Evolutionary conservation across 2,329 filamentous ascomycete genomes (phyloP), one percentile per base, ranked within the genome.

Genomic region (Diplodia intermedia): DNA sequence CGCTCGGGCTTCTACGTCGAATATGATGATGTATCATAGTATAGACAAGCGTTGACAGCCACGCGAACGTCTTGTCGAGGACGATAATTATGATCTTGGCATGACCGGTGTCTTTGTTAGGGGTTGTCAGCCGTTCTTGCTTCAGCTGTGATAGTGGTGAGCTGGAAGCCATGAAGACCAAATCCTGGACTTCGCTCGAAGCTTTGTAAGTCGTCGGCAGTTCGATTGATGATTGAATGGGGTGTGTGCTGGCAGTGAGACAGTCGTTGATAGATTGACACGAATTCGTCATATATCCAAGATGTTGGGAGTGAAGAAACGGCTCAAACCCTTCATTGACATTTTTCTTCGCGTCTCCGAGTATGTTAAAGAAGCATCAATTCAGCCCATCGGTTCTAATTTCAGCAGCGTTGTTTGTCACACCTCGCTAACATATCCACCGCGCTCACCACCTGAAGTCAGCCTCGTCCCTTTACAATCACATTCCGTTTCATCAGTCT

Each of bases 41-140:
- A 63, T 63, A 63, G 60, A 63, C 60, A 52, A 49, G 60, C 60
- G 60, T 63, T 63, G 43, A 38, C n/a, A 63, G 43, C 23, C n/a
- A 15, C n/a, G 60, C 60, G 36, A 49, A 38, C 52, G 60, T 23
- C 60, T 63, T 63, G 60, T 63, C 60, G 60, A 63, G 60, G 60
- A 63, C 33, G 60, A 63, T 52, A 53, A 63, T 63, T 36, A 63
- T 63, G 60, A 63, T 63, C 47, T 62, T 63, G 60, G 60, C 60
- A 63, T 52, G 60, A 52, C 47, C n/a, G 50, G n/a, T 38, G 4
- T 47, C 29, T 12, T 3, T 8, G n/a, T 31, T 23, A 4, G 18
- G 15, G 31, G 1, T 33, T 7, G 14, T 9, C 2, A 11, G 20
- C 3, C 7, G 20, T 20, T 4, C 18, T 47, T 47, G 43, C n/a